These are phyloP conservation scores for Hibiscus mutabilis DNA, from an alignment of 345 rosid species.

Conservation along the genomic window DNA sequence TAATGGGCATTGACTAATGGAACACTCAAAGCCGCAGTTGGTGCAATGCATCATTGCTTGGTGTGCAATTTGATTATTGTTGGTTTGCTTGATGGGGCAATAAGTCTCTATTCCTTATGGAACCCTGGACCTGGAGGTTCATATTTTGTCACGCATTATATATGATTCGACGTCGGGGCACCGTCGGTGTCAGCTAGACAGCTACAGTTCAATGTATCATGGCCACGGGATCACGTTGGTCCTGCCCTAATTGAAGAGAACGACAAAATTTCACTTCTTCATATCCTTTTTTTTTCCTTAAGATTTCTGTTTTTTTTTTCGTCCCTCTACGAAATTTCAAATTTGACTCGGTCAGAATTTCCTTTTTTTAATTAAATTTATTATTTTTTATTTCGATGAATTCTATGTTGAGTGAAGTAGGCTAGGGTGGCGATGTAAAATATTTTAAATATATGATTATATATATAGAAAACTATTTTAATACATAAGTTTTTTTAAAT, in stretches of 20 bases:
- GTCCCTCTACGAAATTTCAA: neutral
- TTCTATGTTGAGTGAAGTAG: neutral
- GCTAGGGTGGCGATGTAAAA: neutral
- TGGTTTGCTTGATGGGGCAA: neutral
- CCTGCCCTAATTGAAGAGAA: neutral
- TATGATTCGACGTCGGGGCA: neutral
- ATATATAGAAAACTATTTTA: no score
- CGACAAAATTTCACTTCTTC: neutral
- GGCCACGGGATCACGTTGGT: neutral
- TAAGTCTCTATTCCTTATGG: neutral
- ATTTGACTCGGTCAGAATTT: neutral
- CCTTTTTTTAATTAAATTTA: no score
- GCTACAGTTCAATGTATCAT: neutral
- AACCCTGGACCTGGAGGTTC: neutral
- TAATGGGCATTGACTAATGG: neutral
- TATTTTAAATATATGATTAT: neutral
- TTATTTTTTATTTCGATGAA: neutral
- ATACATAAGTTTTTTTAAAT: no score
- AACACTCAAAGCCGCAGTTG: constrained; percentile 4
- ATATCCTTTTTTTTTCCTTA: neutral
- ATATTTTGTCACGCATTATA: neutral
- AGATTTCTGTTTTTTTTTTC: neutral
- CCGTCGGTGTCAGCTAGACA: neutral
- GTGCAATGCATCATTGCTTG: neutral
- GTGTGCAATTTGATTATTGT: constrained; percentile 1